Evolutionary conservation across 2,329 filamentous ascomycete species (phyloP), one percentile per base, ranked within the genome.

Genomic region (Colletotrichum liaoningense): DNA sequence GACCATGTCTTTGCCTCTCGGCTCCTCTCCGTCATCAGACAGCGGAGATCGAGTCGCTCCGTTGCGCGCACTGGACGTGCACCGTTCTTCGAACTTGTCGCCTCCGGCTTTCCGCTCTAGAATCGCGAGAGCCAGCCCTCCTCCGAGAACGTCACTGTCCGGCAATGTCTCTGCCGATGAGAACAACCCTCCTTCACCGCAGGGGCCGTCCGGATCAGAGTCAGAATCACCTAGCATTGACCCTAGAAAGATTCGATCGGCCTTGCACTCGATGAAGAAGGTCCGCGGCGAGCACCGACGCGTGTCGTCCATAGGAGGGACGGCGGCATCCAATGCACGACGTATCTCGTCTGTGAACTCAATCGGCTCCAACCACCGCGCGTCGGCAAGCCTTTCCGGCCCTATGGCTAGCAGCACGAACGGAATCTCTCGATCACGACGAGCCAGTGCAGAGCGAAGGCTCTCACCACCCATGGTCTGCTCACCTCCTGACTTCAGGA

Each of bases 1-100:
- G 16, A 86, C 87, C 8, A 83, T 92, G 72, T 88, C 88, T n/a
- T 85, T 90, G 30, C 87, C 88, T 63, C 82, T 91, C 52, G 87
- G 89, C 26, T 90, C 90, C 4, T 76, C 76, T 8, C 65, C 75
- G 11, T 91, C 90, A 24, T 85, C 86, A 19, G 86, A 85, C 63
- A 80, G 80, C 42, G 90, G 92, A 71, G 86, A 85, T 42, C 80
- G 76, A 56, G 76, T 80, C 16, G 83, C 86, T 2, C 88, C 88
- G 16, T 78, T 91, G 70, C 85, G 88, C 75, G 84, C 85, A 35
- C 80, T 91, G 22, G 86, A 89, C 76, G 82, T 86, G 69, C 82
- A 84, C 74, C 86, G 86, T 79, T 81, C 84, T 78, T 89, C 89
- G 77, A 86, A 87, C 80, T 80, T 86, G 77, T 87, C 87, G 64